Evolutionary conservation across 192 early-diverging fungal genomes (phyloP).

Genomic region (Backusella circina): DNA sequence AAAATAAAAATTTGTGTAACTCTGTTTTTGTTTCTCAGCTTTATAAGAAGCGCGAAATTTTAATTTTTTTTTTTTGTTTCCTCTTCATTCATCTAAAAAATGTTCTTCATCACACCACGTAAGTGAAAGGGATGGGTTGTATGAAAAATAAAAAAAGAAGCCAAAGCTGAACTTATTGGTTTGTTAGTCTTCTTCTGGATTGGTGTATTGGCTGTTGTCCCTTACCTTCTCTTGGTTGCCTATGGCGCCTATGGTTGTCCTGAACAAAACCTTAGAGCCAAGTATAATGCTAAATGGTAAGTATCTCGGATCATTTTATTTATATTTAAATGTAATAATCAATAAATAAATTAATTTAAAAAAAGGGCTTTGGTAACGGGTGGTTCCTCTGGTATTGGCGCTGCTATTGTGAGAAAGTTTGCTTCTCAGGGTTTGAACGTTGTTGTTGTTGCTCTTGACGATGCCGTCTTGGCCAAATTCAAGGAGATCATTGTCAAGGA

Average conservation of each 20-base stretch:
- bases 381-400: constrained; percentile 56
- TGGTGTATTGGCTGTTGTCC: constrained; percentile 31
- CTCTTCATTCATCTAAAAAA: background rate
- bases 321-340: background rate
- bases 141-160: background rate
- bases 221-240: constrained; percentile 32
- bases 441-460: constrained; percentile 54
- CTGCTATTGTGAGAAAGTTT: constrained; percentile 47
- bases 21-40: background rate
- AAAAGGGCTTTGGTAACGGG: constrained; percentile 55
- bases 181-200: constrained; percentile 31
- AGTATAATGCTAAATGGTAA: constrained; percentile 53
- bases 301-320: background rate
- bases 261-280: constrained; percentile 51
- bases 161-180: too few relatives aligned
- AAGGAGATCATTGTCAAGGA: constrained; percentile 31
- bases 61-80: background rate
- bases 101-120: constrained; percentile 3
- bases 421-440: constrained; percentile 52
- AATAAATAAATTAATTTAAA: background rate
- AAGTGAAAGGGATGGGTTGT: background rate
- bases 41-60: background rate
- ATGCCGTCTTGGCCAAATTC: constrained; percentile 31
- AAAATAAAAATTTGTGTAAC: constrained; percentile 1
- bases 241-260: constrained; percentile 36